Conservation (phyloP, 2,329 filamentous ascomycete species). For the Nemania bipapillata region DNA sequence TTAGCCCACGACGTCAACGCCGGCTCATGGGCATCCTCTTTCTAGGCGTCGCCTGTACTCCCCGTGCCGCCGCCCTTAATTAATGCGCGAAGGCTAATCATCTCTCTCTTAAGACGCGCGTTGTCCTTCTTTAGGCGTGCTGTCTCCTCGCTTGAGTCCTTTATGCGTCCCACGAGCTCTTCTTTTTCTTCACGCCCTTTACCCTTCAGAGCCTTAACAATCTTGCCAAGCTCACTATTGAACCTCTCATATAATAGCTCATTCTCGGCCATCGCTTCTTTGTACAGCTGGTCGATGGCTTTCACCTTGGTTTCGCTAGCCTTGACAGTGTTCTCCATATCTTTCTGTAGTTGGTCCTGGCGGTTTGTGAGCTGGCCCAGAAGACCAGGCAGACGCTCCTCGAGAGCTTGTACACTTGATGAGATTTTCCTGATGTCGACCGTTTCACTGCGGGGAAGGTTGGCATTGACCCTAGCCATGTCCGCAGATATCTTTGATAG, state of each 20-base stretch:
- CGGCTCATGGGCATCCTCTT: constrained; percentile 40
- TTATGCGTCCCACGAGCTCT: constrained; percentile 76
- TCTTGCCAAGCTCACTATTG: constrained; percentile 87
- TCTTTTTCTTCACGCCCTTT: constrained; percentile 81
- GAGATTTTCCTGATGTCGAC: constrained; percentile 62
- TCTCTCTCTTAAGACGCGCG: constrained; percentile 81
- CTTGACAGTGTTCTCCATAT: constrained; percentile 76
- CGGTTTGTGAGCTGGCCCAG: constrained; percentile 69
- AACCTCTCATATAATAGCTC: constrained; percentile 92
- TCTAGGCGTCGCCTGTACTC: constrained; percentile 46
- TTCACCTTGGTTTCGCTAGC: constrained; percentile 81
- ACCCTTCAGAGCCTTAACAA: constrained; percentile 77
- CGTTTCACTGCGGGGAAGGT: constrained; percentile 53
- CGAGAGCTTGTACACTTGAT: constrained; percentile 71
- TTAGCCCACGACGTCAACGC: constrained; percentile 26
- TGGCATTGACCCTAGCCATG: constrained; percentile 69
- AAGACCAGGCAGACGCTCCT: constrained; percentile 71
- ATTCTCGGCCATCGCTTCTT: constrained; percentile 88
- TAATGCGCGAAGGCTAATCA: constrained; percentile 73
- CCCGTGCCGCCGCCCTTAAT: constrained; percentile 56
- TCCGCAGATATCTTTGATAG: constrained; percentile 83
- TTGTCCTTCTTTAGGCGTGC: constrained; percentile 86
- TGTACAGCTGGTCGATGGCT: constrained; percentile 87
- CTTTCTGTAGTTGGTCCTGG: constrained; percentile 72
- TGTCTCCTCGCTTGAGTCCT: constrained; percentile 80